Base-by-base conservation (phyloP, 768 basidiomycete genomes). In the Amanita molliuscula region DNA sequence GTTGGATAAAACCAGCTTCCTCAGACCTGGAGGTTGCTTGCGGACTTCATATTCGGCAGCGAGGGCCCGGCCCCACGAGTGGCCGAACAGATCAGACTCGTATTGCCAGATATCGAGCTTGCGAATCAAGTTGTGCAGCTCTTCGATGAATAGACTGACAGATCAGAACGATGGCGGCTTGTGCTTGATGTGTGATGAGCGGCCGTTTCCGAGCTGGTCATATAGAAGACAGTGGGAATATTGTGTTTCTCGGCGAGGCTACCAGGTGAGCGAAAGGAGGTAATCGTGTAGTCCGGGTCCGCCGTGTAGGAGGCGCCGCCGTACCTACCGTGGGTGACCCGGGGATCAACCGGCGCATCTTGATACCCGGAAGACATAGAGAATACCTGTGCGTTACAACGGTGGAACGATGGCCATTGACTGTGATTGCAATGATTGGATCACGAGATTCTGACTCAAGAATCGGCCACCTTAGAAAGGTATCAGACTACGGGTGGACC, bases 1-100 rank as follows among this genome's bases (percentile, higher is more conserved):
- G 34, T 62, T 47, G 3, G 60, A 41, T 1, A 68, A 40, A 11
- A 70, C 53, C n/a, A 69, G 47, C 37, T 51, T 65, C 31, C 56
- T 62, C 2, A 75, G 50, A 1, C 69, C 70, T 0, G 48, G 16
- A 3, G 72, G 72, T 16, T 67, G 63, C 9, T 63, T 61, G n/a
- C 59, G 52, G 37, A 65, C 59, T 2, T 54, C 70, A 45, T 69
- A 72, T 23, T 70, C 65, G 3, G 63, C 54, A 0, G 64, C 73
- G 10, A 79, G 61, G 62, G 76, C 77, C 1, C 70, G 75, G 15
- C 77, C 78, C 77, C 77, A 76, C 6, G 74, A 77, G 40, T 78
- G 77, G 0, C 78, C 74, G 1, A 71, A 54, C 1, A 81, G 56
- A 54, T 72, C 66, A 57, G 70, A 80, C n/a, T 58, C 53, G 4